Evolutionary conservation across 768 basidiomycete genomes (phyloP), one percentile per base, ranked within the genome.

Genomic region (Daedalea quercina): DNA sequence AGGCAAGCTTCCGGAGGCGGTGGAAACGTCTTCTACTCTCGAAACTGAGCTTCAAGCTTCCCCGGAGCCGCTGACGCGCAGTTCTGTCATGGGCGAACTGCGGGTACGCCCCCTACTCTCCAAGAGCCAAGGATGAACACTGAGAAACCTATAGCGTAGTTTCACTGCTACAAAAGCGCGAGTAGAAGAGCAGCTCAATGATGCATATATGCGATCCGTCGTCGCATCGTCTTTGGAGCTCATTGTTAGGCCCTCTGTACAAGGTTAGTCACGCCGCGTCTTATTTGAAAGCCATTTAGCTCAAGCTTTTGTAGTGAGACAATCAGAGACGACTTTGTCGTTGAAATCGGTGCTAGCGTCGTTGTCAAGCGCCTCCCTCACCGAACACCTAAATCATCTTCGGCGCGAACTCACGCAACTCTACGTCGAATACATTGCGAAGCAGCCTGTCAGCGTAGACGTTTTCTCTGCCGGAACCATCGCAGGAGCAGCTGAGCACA

Each of bases 101-200:
- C 80, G 76, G 75, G 89, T 89, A 58, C 28, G 76, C 62, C 9
- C 25, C 31, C n/a, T 43, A 59, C n/a, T 44, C 42, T 37, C n/a
- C 47, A 49, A 58, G 17, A 60, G 11, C n/a, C n/a, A 44, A 7
- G 8, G 12, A 3, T 28, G 9, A 31, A 31, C 6, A n/a, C n/a
- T 35, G 15, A 34, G 19, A 51, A 15, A 12, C 25, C 3, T 8
- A 6, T 57, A 92, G 89, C 73, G 70, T 47, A 79, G 72, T 57
- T 75, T 81, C 53, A 76, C 74, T 54, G 75, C 79, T 9, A 65
- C 76, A 23, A 74, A 75, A 60, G 80, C 84, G 51, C 78, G 78
- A 34, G 67, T 80, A 7, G 82, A 88, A 62, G 90, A 90, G 55
- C 82, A 88, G 60, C 72, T 92, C 22, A 78, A 74, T 57, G 81